Evolutionary conservation across 192 early-diverging fungal species (phyloP).

Genomic region (Coemansia sp.): DNA sequence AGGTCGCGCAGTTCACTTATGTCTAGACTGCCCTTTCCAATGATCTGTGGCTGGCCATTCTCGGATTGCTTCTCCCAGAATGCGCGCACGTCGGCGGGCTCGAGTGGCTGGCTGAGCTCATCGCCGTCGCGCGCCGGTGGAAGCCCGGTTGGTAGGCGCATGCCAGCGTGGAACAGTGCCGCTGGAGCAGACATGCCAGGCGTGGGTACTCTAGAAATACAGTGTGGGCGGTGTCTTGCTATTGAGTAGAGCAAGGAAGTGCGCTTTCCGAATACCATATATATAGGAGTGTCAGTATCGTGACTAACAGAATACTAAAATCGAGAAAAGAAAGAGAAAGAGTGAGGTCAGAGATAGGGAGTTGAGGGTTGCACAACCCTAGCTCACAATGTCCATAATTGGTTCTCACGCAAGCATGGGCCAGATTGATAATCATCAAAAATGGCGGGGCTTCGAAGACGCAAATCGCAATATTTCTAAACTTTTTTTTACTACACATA

Average conservation of each 20-base stretch:
- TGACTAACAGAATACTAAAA: background rate
- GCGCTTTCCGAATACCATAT: constrained; percentile 1
- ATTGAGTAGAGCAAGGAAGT: background rate
- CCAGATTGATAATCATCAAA: background rate
- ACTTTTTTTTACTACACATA: background rate
- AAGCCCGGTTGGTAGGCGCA: background rate
- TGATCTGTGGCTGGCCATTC: background rate
- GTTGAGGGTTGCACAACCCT: background rate
- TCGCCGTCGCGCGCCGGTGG: constrained; percentile 40
- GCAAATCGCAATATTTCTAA: background rate
- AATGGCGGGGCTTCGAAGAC: background rate
- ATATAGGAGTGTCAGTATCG: background rate
- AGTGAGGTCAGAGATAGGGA: background rate
- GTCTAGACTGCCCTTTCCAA: background rate
- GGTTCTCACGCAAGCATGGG: background rate
- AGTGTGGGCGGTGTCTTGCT: background rate
- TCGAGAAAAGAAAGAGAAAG: background rate
- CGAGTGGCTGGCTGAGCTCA: constrained; percentile 47
- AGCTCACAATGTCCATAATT: background rate
- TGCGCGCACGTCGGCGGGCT: constrained; percentile 35
- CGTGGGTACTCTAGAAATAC: background rate
- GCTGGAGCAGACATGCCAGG: background rate
- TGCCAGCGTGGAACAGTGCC: constrained; percentile 13
- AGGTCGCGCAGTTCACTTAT: constrained; percentile 19
- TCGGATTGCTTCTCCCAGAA: constrained; percentile 31